These are phyloP conservation scores for Ophiostoma tasmaniense DNA, from an alignment of 2,329 filamentous ascomycete species.

Conservation along the genomic window DNA sequence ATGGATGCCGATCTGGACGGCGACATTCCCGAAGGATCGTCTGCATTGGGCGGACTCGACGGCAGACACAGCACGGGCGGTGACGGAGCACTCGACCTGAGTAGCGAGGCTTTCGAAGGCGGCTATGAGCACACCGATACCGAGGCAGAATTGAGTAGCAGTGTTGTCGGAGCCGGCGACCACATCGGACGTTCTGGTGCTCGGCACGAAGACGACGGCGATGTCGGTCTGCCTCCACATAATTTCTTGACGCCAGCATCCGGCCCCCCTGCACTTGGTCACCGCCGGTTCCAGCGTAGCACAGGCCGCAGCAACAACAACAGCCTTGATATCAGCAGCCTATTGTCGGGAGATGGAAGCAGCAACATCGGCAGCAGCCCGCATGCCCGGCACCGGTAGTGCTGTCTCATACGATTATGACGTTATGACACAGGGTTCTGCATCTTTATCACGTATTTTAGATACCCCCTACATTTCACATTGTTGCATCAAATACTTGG, in stretches of 20 bases:
- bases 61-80: background rate
- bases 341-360: conserved; percentile 50
- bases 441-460: background rate
- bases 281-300: conserved; percentile 20
- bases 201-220: background rate
- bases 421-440: background rate
- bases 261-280: background rate
- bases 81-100: conserved; percentile 14
- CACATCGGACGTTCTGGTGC: background rate
- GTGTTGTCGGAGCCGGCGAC: conserved; percentile 6
- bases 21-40: conserved; percentile 58
- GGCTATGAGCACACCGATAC: conserved; percentile 74
- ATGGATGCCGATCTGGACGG: conserved; percentile 65
- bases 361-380: conserved; percentile 50
- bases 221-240: background rate
- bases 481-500: background rate
- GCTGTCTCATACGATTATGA: background rate
- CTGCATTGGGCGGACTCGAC: conserved; percentile 18
- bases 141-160: conserved; percentile 51
- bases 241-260: background rate
- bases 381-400: conserved; percentile 30
- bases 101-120: conserved; percentile 19
- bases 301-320: conserved; percentile 32
- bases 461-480: background rate
- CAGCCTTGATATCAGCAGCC: conserved; percentile 50